Base-by-base conservation (phyloP, 2,329 filamentous ascomycete species). In the Fusarium subglutinans region DNA sequence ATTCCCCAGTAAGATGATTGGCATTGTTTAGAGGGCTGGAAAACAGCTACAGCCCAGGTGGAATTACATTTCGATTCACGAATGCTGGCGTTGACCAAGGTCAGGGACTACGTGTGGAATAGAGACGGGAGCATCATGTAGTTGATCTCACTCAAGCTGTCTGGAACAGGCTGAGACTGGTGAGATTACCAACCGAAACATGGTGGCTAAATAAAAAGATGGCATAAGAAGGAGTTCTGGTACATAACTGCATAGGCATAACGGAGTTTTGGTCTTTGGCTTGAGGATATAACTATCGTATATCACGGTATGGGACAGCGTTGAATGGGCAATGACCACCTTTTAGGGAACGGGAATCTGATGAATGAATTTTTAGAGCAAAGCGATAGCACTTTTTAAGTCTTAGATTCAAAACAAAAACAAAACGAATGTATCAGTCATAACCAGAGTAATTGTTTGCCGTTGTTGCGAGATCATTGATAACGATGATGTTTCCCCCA, bases 1-100 rank as follows among this genome's bases (percentile, higher is more conserved):
- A 76, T 51, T 79, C 77, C 22, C 77, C 77, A n/a, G 74, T 78
- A 13, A 70, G 77, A 45, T 79, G 59, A 79, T 64, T 38, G 17
- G 54, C 24, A 17, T 38, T 24, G 41, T 40, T 47, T 63, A 54
- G 59, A 40, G 48, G 62, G 61, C 66, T 73, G 73, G 64, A 54
- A 71, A 63, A 73, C 67, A 76, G 71, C 20, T 50, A 72, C 69
- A 69, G 71, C 44, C 66, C 61, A 51, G 28, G 48, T 48, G 50
- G 45, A 54, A 48, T 33, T 54, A n/a, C 37, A 33, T 33, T 33
- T 47, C 44, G 30, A 40, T 59, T 45, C 38, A 28, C 24, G 35
- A 24, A 35, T 48, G 43, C 20, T 51, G 44, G 40, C 37, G 38
- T 59, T 50, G 43, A 30, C 48, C 24, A 44, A 18, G 50, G 44